Conservation (phyloP, 2,329 filamentous ascomycete genomes). For the Penicillium sp. region DNA sequence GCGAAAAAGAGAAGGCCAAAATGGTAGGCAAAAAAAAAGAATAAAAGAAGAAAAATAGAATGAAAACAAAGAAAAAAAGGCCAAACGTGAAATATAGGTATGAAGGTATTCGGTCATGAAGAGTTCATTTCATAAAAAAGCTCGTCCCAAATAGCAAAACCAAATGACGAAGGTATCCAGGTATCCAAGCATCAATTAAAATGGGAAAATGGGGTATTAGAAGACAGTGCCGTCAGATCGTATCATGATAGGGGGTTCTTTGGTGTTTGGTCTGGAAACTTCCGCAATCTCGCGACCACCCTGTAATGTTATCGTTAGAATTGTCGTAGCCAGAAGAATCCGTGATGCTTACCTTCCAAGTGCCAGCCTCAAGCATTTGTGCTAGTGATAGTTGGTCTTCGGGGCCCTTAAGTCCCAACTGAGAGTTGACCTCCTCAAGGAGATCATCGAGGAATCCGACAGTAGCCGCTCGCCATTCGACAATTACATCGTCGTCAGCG, state of each 20-base stretch:
- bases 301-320: slow-evolving; percentile 46
- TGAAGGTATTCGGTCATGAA: slow-evolving; percentile 7
- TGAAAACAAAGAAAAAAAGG: slow-evolving; percentile 3
- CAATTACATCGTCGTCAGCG: slow-evolving; percentile 72
- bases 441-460: slow-evolving; percentile 73
- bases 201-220: slow-evolving; percentile 47
- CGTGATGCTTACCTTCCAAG: slow-evolving; percentile 79
- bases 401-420: slow-evolving; percentile 63
- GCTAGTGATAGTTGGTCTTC: slow-evolving; percentile 70
- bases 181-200: slow-evolving; percentile 29
- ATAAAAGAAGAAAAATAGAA: not conserved
- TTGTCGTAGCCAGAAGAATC: not conserved
- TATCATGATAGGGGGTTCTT: slow-evolving; percentile 94
- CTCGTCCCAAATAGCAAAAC: slow-evolving; percentile 16
- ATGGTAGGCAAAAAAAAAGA: slow-evolving; percentile 3
- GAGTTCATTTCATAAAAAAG: slow-evolving; percentile 29
- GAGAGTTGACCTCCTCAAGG: slow-evolving; percentile 64
- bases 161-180: slow-evolving; percentile 11
- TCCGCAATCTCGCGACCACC: slow-evolving; percentile 94
- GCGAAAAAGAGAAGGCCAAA: slow-evolving; percentile 6
- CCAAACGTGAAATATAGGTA: slow-evolving; percentile 4
- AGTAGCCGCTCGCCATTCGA: slow-evolving; percentile 75
- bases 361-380: slow-evolving; percentile 91
- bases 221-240: slow-evolving; percentile 96
- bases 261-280: slow-evolving; percentile 91